Conservation (phyloP, 805 yeast genomes). For the Kuraishia ogatae region DNA sequence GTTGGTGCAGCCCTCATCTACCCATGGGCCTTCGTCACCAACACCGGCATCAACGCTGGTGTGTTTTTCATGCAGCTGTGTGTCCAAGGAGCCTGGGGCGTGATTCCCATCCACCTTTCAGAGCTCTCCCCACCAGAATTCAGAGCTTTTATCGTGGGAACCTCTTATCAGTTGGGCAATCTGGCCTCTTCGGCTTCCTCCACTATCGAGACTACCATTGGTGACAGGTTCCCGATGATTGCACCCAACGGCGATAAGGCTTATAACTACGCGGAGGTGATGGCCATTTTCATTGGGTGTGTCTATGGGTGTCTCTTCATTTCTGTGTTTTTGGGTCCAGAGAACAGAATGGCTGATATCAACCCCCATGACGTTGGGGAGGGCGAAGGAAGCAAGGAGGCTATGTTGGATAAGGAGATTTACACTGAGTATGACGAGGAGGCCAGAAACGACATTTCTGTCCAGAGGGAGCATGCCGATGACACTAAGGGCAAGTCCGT, state of each 20-base stretch:
- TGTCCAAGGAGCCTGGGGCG: conserved; percentile 69
- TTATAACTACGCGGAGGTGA: conserved; percentile 60
- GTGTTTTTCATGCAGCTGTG: conserved; percentile 53
- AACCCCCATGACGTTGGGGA: not conserved
- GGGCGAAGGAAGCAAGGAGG: not conserved
- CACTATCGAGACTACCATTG: conserved; percentile 60
- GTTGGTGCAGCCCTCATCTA: conserved; percentile 54
- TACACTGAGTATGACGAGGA: not conserved
- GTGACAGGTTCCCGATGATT: conserved; percentile 47
- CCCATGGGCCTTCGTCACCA: conserved; percentile 49
- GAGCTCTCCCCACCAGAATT: conserved; percentile 57
- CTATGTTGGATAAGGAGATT: not conserved
- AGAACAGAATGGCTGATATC: conserved; percentile 17
- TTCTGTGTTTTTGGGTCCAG: conserved; percentile 49
- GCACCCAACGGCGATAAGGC: conserved; percentile 19
- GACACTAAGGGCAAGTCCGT: not conserved
- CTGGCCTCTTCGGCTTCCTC: conserved; percentile 63
- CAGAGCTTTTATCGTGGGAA: conserved; percentile 55
- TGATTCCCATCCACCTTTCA: conserved; percentile 50
- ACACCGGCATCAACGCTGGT: conserved; percentile 44
- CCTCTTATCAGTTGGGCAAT: conserved; percentile 62
- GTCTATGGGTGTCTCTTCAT: conserved; percentile 46
- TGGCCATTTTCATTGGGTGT: conserved; percentile 62
- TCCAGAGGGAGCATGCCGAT: not conserved
- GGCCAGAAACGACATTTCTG: not conserved